Evolutionary conservation across 2,329 filamentous ascomycete species (phyloP).

Genomic region (Periconia digitata): DNA sequence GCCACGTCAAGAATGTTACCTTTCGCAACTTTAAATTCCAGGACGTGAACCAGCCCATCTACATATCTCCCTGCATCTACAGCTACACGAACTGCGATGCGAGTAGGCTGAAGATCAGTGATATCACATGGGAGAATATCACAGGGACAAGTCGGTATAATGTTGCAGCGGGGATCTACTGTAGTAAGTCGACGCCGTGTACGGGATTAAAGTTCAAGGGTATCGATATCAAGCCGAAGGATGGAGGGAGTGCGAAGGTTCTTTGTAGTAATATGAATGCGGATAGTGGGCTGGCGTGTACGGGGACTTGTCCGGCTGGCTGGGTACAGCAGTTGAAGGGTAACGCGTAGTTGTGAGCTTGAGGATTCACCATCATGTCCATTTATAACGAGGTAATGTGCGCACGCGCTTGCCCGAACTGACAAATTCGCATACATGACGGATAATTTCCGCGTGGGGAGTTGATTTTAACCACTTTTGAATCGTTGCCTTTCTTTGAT

Average conservation of each 20-base stretch:
- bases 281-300: conserved; percentile 27
- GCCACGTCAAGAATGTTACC: conserved; percentile 49
- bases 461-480: no score
- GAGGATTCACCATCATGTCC: no score
- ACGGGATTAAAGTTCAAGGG: conserved; percentile 49
- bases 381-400: no score
- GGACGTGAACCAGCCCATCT: conserved; percentile 53
- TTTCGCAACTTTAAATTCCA: conserved; percentile 43
- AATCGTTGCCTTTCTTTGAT: no score
- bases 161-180: conserved; percentile 51
- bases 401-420: no score
- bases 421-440: no score
- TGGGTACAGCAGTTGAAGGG: conserved; percentile 30
- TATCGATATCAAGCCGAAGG: conserved; percentile 47
- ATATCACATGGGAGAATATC: conserved; percentile 55
- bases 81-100: conserved; percentile 24
- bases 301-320: conserved; percentile 24
- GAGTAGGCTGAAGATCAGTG: conserved; percentile 42
- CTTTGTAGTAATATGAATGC: conserved; percentile 31
- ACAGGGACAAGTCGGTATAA: conserved; percentile 54
- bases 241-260: conserved; percentile 21
- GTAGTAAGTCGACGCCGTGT: conserved; percentile 42
- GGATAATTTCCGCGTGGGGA: no score
- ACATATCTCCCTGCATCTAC: conserved; percentile 53
- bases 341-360: conserved; percentile 20